Evolutionary conservation across 768 basidiomycete genomes (phyloP).

Genomic region (Pisolithus orientalis): DNA sequence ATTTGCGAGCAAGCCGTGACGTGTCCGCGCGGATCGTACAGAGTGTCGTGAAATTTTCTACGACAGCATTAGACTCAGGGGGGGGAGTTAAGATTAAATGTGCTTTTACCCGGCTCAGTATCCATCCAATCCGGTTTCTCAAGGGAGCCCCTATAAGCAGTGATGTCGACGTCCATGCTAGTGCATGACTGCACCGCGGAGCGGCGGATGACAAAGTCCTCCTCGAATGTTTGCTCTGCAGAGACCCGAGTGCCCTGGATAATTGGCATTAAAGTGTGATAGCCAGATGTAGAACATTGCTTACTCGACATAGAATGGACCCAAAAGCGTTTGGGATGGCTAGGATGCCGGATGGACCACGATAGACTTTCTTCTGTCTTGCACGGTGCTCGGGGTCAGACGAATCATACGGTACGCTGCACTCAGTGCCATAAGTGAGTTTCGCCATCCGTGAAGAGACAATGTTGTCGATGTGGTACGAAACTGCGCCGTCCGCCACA

Average conservation of each 20-base stretch:
- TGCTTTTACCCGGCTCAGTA: constrained; percentile 22
- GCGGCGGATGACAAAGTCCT: constrained; percentile 28
- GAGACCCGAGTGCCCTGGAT: constrained; percentile 39
- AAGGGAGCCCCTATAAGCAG: constrained; percentile 26
- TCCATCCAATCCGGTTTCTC: constrained; percentile 29
- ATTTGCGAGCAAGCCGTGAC: constrained; percentile 21
- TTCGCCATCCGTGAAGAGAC: constrained; percentile 44
- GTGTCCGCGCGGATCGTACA: constrained; percentile 30
- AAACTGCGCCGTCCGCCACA: constrained; percentile 47
- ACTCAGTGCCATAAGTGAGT: constrained; percentile 42
- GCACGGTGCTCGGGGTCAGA: constrained; percentile 35
- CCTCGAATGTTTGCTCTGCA: constrained; percentile 40
- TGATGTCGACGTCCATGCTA: constrained; percentile 17
- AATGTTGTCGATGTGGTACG: constrained; percentile 39
- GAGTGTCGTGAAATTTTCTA: constrained; percentile 26
- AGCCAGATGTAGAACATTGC: neutral
- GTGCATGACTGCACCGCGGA: constrained; percentile 17
- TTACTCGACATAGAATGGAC: constrained; percentile 37
- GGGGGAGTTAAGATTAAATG: neutral
- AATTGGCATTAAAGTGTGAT: neutral
- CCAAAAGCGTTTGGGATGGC: constrained; percentile 37
- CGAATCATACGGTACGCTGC: constrained; percentile 30
- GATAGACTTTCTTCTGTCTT: constrained; percentile 27
- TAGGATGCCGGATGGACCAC: constrained; percentile 32
- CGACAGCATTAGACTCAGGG: neutral